Base-by-base conservation (phyloP, 768 basidiomycete species). In the Xerocomus brunneocitrinus region DNA sequence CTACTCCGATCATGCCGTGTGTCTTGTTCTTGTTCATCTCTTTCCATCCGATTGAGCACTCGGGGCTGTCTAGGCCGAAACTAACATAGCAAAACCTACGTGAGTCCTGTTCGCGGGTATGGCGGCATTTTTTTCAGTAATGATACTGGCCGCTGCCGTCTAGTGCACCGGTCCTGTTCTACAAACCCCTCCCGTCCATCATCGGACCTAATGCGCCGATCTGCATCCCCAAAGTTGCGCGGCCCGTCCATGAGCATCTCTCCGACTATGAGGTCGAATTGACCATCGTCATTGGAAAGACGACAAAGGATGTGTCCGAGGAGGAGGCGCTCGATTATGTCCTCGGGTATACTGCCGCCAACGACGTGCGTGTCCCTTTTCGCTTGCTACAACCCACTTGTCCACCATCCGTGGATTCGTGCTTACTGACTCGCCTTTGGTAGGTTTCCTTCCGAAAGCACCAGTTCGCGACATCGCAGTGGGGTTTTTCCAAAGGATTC, bases 401-500 rank as follows among this genome's bases (percentile, higher is more conserved):
- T 31, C 9, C 24, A 14, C 31, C 10, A 36, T 36, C 31, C 7
- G 35, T 5, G 25, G 5, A 9, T 12, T 14, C 16, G 35, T 12
- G 16, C 41, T 58, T 16, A 52, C 14, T 5, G 3, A 2, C 14
- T 34, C n/a, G 0, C n/a, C 16, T 35, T 27, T 40, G 19, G 5
- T 52, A 66, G 65, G 78, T 89, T 3, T 91, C 90, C 5, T 91
- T 92, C 79, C 81, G 92, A 39, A 83, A 85, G 58, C 84, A 87
- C 61, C 92, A 94, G 66, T 73, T 88, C 71, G 81, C 82, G 4
- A 84, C 85, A 9, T 85, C 86, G 0, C 92, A 95, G 60, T 95
- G 92, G 91, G 75, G 80, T 30, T 93, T 91, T 70, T 91, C 89
- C 27, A 95, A 95, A 69, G 78, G 85, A 39, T 95, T 91, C 59